Percentiles rank a stretch among this genome's conserved stretches.
These are phyloP conservation scores for Selenicereus undatus DNA, from an alignment of 148 eudicot species.

Conservation along the genomic window DNA sequence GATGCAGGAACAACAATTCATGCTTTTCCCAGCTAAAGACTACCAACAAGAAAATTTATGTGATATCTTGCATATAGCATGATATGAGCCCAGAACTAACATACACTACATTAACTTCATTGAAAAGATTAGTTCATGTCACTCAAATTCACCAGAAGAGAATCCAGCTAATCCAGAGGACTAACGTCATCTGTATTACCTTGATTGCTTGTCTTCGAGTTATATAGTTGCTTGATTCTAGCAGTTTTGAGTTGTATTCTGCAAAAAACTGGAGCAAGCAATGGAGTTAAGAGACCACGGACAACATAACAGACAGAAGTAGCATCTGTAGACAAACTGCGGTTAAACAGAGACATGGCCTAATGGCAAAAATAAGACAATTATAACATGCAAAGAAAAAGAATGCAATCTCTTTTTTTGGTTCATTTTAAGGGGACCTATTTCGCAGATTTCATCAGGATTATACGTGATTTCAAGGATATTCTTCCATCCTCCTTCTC, in stretches of 20 bases:
- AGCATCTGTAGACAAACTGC: neutral
- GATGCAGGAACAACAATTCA: neutral
- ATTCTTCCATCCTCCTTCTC: neutral
- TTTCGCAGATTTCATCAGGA: neutral
- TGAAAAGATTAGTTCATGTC: neutral
- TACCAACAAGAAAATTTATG: neutral
- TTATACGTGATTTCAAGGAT: neutral
- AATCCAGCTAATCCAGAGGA: constrained; percentile 1
- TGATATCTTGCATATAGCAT: neutral
- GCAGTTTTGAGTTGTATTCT: constrained; percentile 80
- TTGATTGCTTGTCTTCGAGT: constrained; percentile 87
- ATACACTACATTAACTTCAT: neutral
- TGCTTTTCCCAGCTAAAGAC: neutral
- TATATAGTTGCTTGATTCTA: constrained; percentile 82
- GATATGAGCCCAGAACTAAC: neutral
- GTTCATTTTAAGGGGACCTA: neutral
- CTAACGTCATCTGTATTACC: constrained; percentile 32
- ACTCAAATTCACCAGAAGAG: constrained; percentile 1
- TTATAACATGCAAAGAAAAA: neutral
- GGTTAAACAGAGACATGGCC: neutral
- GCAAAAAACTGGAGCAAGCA: constrained; percentile 33
- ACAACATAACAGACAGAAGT: neutral
- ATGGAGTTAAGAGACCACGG: neutral
- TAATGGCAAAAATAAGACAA: neutral
- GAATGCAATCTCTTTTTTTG: neutral